Evolutionary conservation across 2,329 filamentous ascomycete genomes (phyloP).

Genomic region (Alternaria ventricosa): DNA sequence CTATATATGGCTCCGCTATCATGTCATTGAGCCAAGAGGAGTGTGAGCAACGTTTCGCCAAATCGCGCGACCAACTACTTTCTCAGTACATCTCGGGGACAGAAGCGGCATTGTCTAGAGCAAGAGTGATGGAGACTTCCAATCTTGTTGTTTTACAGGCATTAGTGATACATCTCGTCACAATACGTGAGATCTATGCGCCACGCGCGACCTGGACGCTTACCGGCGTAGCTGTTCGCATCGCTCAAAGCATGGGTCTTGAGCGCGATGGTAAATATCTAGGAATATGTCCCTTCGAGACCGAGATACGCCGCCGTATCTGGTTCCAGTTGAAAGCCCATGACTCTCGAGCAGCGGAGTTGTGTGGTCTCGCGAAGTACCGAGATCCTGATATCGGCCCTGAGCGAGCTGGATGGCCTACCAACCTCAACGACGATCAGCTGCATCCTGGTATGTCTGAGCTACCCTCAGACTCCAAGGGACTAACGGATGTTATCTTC

Average conservation of each 20-base stretch:
- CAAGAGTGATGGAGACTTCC: constrained; percentile 56
- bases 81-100: constrained; percentile 9
- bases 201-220: constrained; percentile 63
- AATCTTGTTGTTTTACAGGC: constrained; percentile 66
- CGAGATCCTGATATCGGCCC: constrained; percentile 48
- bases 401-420: constrained; percentile 56
- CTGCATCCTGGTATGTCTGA: constrained; percentile 49
- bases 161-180: constrained; percentile 64
- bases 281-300: constrained; percentile 61
- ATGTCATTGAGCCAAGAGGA: constrained; percentile 63
- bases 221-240: constrained; percentile 64
- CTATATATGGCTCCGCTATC: constrained; percentile 23
- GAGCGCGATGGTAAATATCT: constrained; percentile 62
- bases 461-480: constrained; percentile 39
- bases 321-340: constrained; percentile 66
- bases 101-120: constrained; percentile 5
- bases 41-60: constrained; percentile 59
- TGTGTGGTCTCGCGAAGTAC: constrained; percentile 50
- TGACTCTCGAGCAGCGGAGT: constrained; percentile 61
- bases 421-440: constrained; percentile 59
- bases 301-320: constrained; percentile 64
- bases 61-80: constrained; percentile 66
- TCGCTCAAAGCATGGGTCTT: constrained; percentile 64
- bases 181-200: constrained; percentile 59
- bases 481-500: constrained; percentile 54